Percentiles rank a stretch among this genome's conserved stretches.
These are phyloP conservation scores for Penicillium sp. DNA, from an alignment of 2,329 filamentous ascomycete species.

Conservation along the genomic window DNA sequence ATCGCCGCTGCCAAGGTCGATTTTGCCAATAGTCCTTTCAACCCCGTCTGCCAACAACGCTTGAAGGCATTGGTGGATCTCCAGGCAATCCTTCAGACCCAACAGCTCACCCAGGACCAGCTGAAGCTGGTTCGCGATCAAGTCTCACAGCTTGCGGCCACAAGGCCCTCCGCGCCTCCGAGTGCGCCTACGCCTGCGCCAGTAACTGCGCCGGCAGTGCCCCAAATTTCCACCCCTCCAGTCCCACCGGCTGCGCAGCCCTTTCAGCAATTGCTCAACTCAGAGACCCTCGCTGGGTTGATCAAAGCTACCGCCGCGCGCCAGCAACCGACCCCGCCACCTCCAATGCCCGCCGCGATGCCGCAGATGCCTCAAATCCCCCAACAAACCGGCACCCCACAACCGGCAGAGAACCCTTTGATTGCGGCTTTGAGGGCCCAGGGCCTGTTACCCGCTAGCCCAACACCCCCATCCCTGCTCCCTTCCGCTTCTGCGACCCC, in stretches of 20 bases:
- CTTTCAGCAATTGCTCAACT: constrained; percentile 42
- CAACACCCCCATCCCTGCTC: constrained; percentile 41
- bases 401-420: constrained; percentile 60
- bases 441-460: constrained; percentile 60
- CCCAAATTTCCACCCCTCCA: constrained; percentile 44
- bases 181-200: constrained; percentile 17
- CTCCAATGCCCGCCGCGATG: constrained; percentile 45
- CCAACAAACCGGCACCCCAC: constrained; percentile 57
- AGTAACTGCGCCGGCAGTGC: constrained; percentile 33
- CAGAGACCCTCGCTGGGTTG: constrained; percentile 46
- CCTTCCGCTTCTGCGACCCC: constrained; percentile 39
- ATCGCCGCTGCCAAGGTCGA: constrained; percentile 72
- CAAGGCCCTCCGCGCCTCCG: constrained; percentile 22
- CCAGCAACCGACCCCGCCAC: constrained; percentile 46
- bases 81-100: constrained; percentile 74
- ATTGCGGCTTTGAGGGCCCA: constrained; percentile 69
- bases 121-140: constrained; percentile 82
- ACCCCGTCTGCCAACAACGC: constrained; percentile 73
- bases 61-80: constrained; percentile 84
- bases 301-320: constrained; percentile 46
- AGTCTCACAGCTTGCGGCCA: constrained; percentile 71
- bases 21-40: constrained; percentile 73
- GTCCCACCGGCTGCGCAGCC: constrained; percentile 37
- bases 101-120: constrained; percentile 77
- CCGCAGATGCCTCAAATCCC: constrained; percentile 62